These are phyloP conservation scores for Colletotrichum sp. DNA, from an alignment of 2,329 filamentous ascomycete genomes.

Conservation along the genomic window DNA sequence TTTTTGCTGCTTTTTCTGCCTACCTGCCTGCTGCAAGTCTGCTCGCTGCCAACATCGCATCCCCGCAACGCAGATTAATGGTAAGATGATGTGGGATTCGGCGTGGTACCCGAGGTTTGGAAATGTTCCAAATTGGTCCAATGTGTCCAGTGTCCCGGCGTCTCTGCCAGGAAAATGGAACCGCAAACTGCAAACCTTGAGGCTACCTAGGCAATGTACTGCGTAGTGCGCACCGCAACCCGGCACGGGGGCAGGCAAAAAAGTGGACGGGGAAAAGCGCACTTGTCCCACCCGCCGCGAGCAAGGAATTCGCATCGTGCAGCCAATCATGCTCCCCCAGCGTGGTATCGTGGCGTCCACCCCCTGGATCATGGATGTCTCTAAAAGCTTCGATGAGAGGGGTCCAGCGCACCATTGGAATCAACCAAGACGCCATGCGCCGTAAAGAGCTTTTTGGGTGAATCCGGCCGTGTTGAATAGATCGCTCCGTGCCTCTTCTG, in stretches of 20 bases:
- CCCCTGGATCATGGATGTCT: neutral
- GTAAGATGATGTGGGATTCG: neutral
- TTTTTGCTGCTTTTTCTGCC: neutral
- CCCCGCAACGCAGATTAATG: neutral
- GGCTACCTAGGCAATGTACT: no score
- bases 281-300: neutral
- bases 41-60: neutral
- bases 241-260: slow-evolving; percentile 2
- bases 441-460: neutral
- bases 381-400: neutral
- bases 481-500: neutral
- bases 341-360: neutral
- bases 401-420: neutral
- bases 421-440: neutral
- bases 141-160: neutral
- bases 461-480: neutral
- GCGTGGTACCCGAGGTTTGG: neutral
- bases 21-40: neutral
- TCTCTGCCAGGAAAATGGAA: neutral
- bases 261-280: neutral
- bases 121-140: neutral
- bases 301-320: neutral
- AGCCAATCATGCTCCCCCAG: neutral
- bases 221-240: neutral
- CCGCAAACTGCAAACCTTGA: neutral